phyloP scores from a whole-genome alignment of 2,329 filamentous ascomycete genomes.

The Coniochaeta sp. region DNA sequence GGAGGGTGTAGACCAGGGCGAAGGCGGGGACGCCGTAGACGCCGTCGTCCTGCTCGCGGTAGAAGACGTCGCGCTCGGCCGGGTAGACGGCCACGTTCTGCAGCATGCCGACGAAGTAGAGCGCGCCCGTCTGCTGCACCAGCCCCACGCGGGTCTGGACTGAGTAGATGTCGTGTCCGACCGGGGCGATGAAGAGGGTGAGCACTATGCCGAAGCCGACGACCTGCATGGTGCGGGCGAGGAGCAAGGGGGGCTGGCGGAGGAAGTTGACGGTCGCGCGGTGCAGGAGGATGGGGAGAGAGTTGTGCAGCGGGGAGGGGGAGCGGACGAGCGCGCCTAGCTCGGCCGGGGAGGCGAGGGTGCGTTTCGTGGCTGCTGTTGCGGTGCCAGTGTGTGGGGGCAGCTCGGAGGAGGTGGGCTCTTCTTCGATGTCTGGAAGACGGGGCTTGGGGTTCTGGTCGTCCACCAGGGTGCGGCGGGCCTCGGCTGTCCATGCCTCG shows the following conservation, averaged over 20 bases:
- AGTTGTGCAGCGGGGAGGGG: conserved; percentile 51
- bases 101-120: conserved; percentile 72
- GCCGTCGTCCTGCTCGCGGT: conserved; percentile 66
- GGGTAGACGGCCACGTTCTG: conserved; percentile 73
- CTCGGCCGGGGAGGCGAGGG: conserved; percentile 60
- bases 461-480: conserved; percentile 1
- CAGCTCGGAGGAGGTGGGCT: conserved; percentile 6
- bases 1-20: conserved; percentile 59
- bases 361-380: conserved; percentile 27
- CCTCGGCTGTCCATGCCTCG: conserved; percentile 40
- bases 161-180: conserved; percentile 60
- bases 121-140: conserved; percentile 61
- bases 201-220: conserved; percentile 55
- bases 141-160: conserved; percentile 70
- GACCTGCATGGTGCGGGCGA: conserved; percentile 61
- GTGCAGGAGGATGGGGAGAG: conserved; percentile 55
- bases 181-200: conserved; percentile 62
- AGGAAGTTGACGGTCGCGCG: conserved; percentile 63
- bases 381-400: too few relatives aligned
- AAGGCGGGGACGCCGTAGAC: conserved; percentile 67
- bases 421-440: conserved; percentile 6
- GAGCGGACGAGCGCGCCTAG: conserved; percentile 60
- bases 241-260: conserved; percentile 55
- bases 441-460: background rate
- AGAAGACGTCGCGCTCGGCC: conserved; percentile 65